Conservation (phyloP, 495 filamentous ascomycete genomes). For the Penicillium salamii region DNA sequence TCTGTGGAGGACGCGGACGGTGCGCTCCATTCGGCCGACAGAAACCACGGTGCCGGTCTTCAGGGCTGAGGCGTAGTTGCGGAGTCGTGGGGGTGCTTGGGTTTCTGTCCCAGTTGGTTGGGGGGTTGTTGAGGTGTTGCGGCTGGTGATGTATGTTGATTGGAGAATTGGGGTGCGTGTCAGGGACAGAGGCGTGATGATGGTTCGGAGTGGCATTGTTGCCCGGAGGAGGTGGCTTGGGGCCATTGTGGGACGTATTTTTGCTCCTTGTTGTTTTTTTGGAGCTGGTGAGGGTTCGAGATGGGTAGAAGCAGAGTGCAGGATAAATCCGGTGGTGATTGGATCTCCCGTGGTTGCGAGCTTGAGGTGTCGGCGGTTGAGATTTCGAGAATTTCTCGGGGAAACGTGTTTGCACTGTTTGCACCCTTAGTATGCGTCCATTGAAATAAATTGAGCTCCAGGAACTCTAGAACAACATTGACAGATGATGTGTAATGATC, state of each 20-base stretch:
- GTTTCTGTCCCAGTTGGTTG: constrained; percentile 13
- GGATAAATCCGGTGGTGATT: not conserved
- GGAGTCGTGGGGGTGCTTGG: constrained; percentile 29
- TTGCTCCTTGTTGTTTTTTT: not conserved
- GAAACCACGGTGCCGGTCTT: constrained; percentile 45
- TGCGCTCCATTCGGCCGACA: constrained; percentile 46
- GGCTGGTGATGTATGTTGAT: constrained; percentile 17
- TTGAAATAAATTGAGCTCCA: too few relatives aligned
- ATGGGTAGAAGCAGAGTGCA: not conserved
- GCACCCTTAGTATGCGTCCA: constrained; percentile 9
- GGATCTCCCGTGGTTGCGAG: constrained; percentile 13
- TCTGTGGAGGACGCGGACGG: constrained; percentile 38
- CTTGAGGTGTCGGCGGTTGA: constrained; percentile 21
- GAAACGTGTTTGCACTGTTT: constrained; percentile 40
- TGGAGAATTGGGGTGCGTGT: constrained; percentile 22
- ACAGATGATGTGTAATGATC: too few relatives aligned
- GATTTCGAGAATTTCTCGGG: constrained; percentile 37
- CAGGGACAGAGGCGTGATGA: constrained; percentile 25
- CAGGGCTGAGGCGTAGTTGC: constrained; percentile 36
- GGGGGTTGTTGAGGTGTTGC: constrained; percentile 16
- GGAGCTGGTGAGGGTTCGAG: not conserved
- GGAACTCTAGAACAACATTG: too few relatives aligned
- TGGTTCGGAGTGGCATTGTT: constrained; percentile 34
- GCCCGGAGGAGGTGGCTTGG: constrained; percentile 37
- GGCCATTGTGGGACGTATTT: constrained; percentile 23